phyloP scores from a whole-genome alignment of 495 filamentous ascomycete genomes.

The Polyplosphaeria fusca region DNA sequence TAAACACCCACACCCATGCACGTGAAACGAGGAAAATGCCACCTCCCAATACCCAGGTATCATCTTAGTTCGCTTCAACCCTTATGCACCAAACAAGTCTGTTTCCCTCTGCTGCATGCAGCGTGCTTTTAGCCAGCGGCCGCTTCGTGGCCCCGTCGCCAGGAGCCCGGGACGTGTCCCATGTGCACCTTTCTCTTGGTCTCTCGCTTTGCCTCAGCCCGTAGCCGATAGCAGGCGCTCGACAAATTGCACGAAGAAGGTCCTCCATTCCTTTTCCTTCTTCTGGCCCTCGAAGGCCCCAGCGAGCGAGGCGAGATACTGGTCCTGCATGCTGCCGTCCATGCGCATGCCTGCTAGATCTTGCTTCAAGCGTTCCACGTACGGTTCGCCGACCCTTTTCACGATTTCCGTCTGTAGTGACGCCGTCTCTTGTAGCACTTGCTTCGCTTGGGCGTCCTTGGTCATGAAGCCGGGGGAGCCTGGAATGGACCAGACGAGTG shows the following conservation, averaged over 20 bases:
- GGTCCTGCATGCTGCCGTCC: constrained; percentile 48
- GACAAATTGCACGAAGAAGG: constrained; percentile 41
- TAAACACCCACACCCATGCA: too few species aligned
- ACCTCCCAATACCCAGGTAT: too few species aligned
- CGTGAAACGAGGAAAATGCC: too few species aligned
- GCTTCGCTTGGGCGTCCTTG: constrained; percentile 78
- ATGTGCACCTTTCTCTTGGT: too few species aligned
- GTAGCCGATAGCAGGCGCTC: not conserved
- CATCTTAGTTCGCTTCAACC: too few species aligned
- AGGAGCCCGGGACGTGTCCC: too few species aligned
- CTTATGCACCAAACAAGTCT: too few species aligned
- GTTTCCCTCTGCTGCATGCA: too few species aligned
- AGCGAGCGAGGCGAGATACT: constrained; percentile 55
- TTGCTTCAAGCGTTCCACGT: constrained; percentile 54
- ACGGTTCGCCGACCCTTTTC: constrained; percentile 70
- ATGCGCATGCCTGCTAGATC: constrained; percentile 57
- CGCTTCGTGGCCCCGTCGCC: too few species aligned
- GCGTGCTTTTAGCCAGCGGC: too few species aligned
- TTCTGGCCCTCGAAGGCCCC: constrained; percentile 30
- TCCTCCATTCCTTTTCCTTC: constrained; percentile 37
- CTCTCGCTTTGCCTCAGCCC: not conserved
- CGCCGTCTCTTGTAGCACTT: constrained; percentile 81
- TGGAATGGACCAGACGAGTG: constrained; percentile 81
- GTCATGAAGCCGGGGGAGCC: constrained; percentile 71
- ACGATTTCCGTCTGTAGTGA: constrained; percentile 82